Base-by-base conservation (phyloP, 1,284 basidiomycete species). In the Sparassis latifolia region DNA sequence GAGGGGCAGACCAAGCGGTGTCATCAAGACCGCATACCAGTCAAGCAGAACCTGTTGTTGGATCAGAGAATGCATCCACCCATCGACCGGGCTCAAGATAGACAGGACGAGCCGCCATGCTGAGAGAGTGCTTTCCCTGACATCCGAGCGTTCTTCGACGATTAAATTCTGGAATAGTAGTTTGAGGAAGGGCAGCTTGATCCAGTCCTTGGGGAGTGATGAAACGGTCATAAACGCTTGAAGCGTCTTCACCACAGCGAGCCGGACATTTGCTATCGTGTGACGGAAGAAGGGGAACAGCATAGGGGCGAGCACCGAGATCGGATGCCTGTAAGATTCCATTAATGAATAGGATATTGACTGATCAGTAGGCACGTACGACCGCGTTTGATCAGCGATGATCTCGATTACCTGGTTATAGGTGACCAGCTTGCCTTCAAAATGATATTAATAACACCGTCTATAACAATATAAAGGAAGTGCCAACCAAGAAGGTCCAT, bases 231-330 rank as follows among this genome's bases (percentile, higher is more conserved):
- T 85, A 68, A 99, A 95, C 3, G 89, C 89, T 46, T 85, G 78
- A 4, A 99, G 73, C 0, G 94, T 95, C 54, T 92, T 87, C 50
- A 96, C 89, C 4, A 99, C 95, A 4, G 97, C 89, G 6, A 96
- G 77, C 20, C 97, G 92, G 48, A 99, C 97, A 56, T 87, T 88
- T 0, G 90, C 73, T 62, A 99, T 99, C 0, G 96, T 97, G 69
- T 99, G 97, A 9, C 97, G 89, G 74, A 99, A 96, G 76, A 97
- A 99, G 2, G 95, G 92, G 69, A 93, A 99, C 12, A 97, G 74
- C 0, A 86, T 90, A 2, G 92, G 89, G 10, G 97, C 90, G 45
- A 98, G 80, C 1, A 77, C 78, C 10, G 84, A 78, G 35, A 97
- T 76, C 4, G 89, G 85, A 53, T 84, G 72, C n/a, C 89, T 92